phyloP scores from a whole-genome alignment of 2,329 filamentous ascomycete species.

The Colletotrichum tanaceti region DNA sequence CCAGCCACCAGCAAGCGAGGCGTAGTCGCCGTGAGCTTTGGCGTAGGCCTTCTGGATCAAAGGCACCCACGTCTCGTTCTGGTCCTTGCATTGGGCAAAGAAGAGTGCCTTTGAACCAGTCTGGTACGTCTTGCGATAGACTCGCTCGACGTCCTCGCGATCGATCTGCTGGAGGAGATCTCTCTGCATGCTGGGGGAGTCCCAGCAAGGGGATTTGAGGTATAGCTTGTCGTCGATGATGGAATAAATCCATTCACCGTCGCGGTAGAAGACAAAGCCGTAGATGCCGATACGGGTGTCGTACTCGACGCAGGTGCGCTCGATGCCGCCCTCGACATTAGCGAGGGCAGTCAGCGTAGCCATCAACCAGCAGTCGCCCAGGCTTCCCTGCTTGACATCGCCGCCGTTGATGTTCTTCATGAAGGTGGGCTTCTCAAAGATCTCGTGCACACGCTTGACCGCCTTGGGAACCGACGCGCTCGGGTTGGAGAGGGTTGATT shows the following conservation, averaged over 20 bases:
- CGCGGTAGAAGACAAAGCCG: constrained; percentile 88
- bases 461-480: constrained; percentile 72
- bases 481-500: constrained; percentile 58
- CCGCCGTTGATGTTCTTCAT: constrained; percentile 72
- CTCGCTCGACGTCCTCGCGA: constrained; percentile 76
- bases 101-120: constrained; percentile 81
- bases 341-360: constrained; percentile 81
- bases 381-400: constrained; percentile 81
- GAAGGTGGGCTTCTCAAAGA: constrained; percentile 80
- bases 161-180: constrained; percentile 81
- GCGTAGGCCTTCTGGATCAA: constrained; percentile 86
- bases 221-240: constrained; percentile 94
- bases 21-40: constrained; percentile 84
- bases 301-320: constrained; percentile 79
- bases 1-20: constrained; percentile 76
- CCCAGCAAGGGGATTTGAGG: constrained; percentile 83
- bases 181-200: constrained; percentile 80
- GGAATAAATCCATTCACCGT: constrained; percentile 91
- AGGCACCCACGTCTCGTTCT: constrained; percentile 86
- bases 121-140: constrained; percentile 78
- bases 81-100: constrained; percentile 80
- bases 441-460: constrained; percentile 80
- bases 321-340: constrained; percentile 76
- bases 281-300: constrained; percentile 83
- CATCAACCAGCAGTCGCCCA: constrained; percentile 88